Percentiles rank a stretch among this genome's conserved stretches.
phyloP scores from a whole-genome alignment of 1,284 basidiomycete genomes.

The Kwoniella shivajii region DNA sequence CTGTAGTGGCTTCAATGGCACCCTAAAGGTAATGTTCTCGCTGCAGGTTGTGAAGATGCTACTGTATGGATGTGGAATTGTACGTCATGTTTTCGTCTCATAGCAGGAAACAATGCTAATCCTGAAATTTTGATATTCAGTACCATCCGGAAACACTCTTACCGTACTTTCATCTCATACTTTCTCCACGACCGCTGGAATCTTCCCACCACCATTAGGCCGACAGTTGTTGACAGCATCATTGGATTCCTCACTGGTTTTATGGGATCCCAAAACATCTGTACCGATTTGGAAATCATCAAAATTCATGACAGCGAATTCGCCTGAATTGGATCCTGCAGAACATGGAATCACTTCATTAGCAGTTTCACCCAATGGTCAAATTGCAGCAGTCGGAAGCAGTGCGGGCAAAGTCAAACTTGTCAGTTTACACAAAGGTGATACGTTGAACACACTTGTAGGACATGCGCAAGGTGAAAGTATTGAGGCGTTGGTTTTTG shows the following conservation, averaged over 20 bases:
- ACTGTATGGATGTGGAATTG: slow-evolving; percentile 99
- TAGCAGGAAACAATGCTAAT: not conserved
- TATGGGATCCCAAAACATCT: slow-evolving; percentile 79
- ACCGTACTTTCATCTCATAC: slow-evolving; percentile 93
- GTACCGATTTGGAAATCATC: slow-evolving; percentile 66
- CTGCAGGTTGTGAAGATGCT: slow-evolving; percentile 89
- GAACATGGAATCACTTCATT: slow-evolving; percentile 82
- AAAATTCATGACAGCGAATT: slow-evolving; percentile 60
- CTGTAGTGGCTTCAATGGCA: slow-evolving; percentile 91
- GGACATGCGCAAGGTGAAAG: slow-evolving; percentile 88
- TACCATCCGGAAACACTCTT: slow-evolving; percentile 91
- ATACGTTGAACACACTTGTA: slow-evolving; percentile 74
- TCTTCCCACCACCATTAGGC: slow-evolving; percentile 71
- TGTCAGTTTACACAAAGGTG: slow-evolving; percentile 81
- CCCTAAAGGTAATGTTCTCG: slow-evolving; percentile 84
- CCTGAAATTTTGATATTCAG: slow-evolving; percentile 54
- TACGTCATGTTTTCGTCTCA: slow-evolving; percentile 46
- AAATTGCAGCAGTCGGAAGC: slow-evolving; percentile 85
- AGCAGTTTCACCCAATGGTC: slow-evolving; percentile 78
- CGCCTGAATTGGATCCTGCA: slow-evolving; percentile 54
- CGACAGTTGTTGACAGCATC: slow-evolving; percentile 87
- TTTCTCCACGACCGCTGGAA: slow-evolving; percentile 79
- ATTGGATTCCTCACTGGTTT: slow-evolving; percentile 78
- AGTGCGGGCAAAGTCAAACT: slow-evolving; percentile 79
- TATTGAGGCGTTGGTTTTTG: slow-evolving; percentile 84